Conservation (phyloP, 257 asterid species). For the Parsonsia alboflavescens region DNA sequence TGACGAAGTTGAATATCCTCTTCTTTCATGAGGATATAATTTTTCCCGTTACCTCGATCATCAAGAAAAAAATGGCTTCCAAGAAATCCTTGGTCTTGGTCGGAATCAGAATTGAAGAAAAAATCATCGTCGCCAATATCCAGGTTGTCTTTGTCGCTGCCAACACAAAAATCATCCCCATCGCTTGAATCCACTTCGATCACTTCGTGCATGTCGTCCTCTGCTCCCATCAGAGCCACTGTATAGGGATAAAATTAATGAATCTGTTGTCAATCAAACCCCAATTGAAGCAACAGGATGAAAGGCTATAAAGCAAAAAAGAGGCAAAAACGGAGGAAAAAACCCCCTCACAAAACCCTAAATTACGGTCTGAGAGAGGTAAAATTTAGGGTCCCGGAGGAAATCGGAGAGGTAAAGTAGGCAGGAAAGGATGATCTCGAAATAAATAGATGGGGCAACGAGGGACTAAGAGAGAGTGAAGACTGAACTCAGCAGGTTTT, state of each 20-base stretch:
- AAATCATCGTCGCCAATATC: neutral
- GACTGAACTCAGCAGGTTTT: neutral
- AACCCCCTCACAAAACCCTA: slow-evolving; percentile 9
- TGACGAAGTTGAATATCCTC: slow-evolving; percentile 29
- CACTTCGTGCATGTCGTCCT: neutral
- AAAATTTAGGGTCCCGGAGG: too few relatives aligned
- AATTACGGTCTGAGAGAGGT: neutral
- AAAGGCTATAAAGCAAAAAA: neutral
- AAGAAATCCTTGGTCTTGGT: neutral
- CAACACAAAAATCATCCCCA: slow-evolving; percentile 4
- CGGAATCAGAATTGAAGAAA: slow-evolving; percentile 8
- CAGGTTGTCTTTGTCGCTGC: neutral
- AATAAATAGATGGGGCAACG: neutral
- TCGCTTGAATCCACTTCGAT: slow-evolving; percentile 15
- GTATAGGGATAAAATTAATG: neutral
- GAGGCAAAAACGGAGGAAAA: too few relatives aligned
- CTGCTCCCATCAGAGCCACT: neutral
- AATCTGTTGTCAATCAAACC: neutral
- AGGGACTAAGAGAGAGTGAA: neutral
- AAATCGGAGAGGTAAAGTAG: neutral
- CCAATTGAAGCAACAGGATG: neutral
- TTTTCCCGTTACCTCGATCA: slow-evolving; percentile 2
- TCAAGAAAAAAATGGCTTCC: neutral
- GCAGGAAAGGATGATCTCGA: neutral
- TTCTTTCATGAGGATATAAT: slow-evolving; percentile 13